Conservation (phyloP, 108 stramenopile genomes). For the Skeletonema marinoi region DNA sequence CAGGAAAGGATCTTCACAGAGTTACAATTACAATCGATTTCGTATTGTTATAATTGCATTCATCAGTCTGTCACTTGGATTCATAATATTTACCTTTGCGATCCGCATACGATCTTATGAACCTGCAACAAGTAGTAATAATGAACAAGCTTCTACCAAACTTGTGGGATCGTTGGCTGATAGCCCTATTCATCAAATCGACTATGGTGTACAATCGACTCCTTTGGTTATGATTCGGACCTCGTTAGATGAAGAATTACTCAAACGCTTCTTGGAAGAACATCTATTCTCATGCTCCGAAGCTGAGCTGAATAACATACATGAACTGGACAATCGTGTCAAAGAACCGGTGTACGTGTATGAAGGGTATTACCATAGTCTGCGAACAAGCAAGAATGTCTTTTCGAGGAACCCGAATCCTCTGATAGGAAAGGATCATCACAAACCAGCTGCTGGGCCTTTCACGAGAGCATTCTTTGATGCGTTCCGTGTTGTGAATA, state of each 20-base stretch:
- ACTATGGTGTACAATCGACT: conserved; percentile 29
- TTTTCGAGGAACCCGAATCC: conserved; percentile 37
- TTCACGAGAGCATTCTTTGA: conserved; percentile 35
- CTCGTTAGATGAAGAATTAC: conserved; percentile 17
- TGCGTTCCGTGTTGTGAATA: conserved; percentile 26
- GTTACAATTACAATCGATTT: background rate
- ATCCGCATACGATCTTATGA: background rate
- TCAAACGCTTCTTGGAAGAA: conserved; percentile 23
- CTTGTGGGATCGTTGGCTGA: background rate
- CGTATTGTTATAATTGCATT: background rate
- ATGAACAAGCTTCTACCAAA: background rate
- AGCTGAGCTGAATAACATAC: conserved; percentile 19
- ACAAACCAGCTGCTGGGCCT: conserved; percentile 23
- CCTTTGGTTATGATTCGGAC: conserved; percentile 37
- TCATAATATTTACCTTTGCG: background rate
- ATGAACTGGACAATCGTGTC: conserved; percentile 31
- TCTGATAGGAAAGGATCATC: conserved; percentile 26
- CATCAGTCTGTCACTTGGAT: background rate
- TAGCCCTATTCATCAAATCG: conserved; percentile 9
- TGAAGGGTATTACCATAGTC: conserved; percentile 34
- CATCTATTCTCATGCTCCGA: conserved; percentile 26
- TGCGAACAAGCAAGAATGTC: conserved; percentile 11
- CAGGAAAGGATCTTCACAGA: background rate
- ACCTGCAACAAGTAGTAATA: background rate
- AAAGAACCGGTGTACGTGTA: conserved; percentile 27